A percentile compares a stretch with the other conserved stretches of the same genome.
Evolutionary conservation across 345 rosid genomes (phyloP).

Genomic region (Citrus reticulata): DNA sequence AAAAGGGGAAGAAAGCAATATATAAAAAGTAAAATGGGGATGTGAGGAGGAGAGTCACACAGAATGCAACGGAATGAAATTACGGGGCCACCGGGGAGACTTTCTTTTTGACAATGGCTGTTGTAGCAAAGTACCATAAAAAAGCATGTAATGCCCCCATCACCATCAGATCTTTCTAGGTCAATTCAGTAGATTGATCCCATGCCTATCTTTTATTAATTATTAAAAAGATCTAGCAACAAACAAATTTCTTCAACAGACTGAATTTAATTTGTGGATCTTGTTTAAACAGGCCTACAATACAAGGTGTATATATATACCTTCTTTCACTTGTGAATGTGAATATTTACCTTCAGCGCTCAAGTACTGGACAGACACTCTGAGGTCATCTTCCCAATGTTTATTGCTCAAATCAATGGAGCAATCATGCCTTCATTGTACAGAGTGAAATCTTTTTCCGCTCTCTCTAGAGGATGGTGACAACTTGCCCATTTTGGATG

Average conservation of each 20-base stretch:
- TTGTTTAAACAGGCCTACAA: background rate
- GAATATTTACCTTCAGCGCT: background rate
- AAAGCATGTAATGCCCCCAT: background rate
- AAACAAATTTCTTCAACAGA: background rate
- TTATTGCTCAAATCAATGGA: constrained; percentile 11
- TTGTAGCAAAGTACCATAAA: background rate
- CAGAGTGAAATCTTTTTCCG: background rate
- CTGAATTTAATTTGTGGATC: no score
- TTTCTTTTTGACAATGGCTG: background rate
- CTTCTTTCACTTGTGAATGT: background rate
- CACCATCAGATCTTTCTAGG: background rate
- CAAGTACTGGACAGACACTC: background rate
- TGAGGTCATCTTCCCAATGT: background rate
- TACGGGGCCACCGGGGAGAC: background rate
- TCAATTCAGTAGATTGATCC: no score
- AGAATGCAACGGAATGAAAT: background rate
- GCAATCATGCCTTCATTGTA: constrained; percentile 9
- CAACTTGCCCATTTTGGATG: constrained; percentile 10
- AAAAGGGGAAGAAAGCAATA: no score
- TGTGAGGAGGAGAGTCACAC: no score
- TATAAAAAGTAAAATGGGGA: no score
- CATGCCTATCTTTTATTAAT: no score
- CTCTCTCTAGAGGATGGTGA: background rate
- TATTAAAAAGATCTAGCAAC: background rate
- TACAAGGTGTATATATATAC: background rate